phyloP scores from a whole-genome alignment of 2,329 filamentous ascomycete species.

The Cytospora leucostoma region DNA sequence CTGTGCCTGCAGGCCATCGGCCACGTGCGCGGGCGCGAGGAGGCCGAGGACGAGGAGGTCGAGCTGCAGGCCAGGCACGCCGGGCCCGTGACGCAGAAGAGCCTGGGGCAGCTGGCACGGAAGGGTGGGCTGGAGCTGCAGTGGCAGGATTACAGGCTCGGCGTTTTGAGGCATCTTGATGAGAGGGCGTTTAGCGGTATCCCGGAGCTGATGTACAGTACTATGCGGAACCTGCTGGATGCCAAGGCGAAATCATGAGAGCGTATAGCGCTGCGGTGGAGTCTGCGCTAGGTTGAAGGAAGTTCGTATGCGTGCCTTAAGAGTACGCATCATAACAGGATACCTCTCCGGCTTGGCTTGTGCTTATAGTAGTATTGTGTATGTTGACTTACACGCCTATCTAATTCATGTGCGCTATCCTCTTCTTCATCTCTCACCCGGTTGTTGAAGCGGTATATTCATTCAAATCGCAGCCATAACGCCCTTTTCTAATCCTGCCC shows the following conservation, averaged over 20 bases:
- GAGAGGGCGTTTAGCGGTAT: slow-evolving; percentile 65
- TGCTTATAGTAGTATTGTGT: not conserved
- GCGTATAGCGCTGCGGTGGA: not conserved
- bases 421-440: not conserved
- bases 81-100: slow-evolving; percentile 70
- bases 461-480: slow-evolving; percentile 16
- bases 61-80: slow-evolving; percentile 55
- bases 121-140: slow-evolving; percentile 66
- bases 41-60: slow-evolving; percentile 48
- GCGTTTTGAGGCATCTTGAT: slow-evolving; percentile 70
- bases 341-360: not conserved
- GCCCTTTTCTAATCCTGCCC: slow-evolving; percentile 3
- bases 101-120: slow-evolving; percentile 61
- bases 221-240: slow-evolving; percentile 73
- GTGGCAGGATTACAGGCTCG: slow-evolving; percentile 75
- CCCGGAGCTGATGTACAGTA: slow-evolving; percentile 73
- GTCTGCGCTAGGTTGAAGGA: not conserved
- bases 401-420: not conserved
- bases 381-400: slow-evolving; percentile 14
- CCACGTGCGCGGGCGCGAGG: slow-evolving; percentile 59
- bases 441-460: slow-evolving; percentile 11
- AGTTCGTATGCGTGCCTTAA: not conserved
- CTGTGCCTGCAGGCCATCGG: slow-evolving; percentile 58
- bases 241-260: slow-evolving; percentile 37
- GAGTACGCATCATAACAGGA: not conserved